phyloP scores from a whole-genome alignment of 225 moss, liverwort and hornwort genomes.

The Neckera pumila region DNA sequence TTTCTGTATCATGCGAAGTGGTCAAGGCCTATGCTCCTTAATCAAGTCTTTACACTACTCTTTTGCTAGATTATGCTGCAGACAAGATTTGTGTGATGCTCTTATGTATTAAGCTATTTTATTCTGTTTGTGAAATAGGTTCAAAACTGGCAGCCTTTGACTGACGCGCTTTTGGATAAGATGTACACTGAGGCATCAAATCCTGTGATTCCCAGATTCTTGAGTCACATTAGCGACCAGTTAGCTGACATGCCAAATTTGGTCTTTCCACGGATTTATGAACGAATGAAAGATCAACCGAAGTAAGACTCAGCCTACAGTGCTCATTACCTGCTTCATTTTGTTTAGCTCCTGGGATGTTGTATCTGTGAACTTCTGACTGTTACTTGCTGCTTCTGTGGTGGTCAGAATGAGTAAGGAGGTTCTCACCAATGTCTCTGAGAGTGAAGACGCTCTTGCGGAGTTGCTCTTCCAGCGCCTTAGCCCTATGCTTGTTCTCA shows the following conservation, averaged over 20 bases:
- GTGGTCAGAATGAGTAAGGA: slow-evolving; percentile 50
- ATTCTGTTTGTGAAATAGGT: slow-evolving; percentile 39
- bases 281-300: slow-evolving; percentile 52
- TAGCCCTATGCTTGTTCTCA: slow-evolving; percentile 82
- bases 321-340: not conserved
- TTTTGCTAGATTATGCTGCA: not conserved
- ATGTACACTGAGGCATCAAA: slow-evolving; percentile 88
- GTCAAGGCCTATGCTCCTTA: not conserved
- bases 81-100: not conserved
- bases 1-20: not conserved
- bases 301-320: slow-evolving; percentile 27
- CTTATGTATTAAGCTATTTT: not conserved
- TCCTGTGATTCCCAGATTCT: slow-evolving; percentile 81
- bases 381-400: not conserved
- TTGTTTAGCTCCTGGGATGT: not conserved
- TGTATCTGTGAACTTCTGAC: not conserved
- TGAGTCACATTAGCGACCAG: slow-evolving; percentile 70
- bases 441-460: slow-evolving; percentile 31
- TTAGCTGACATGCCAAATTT: slow-evolving; percentile 41
- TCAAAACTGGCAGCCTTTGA: slow-evolving; percentile 57
- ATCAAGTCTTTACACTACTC: not conserved
- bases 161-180: slow-evolving; percentile 47
- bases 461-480: slow-evolving; percentile 67
- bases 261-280: slow-evolving; percentile 48
- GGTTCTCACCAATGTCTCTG: slow-evolving; percentile 17